A percentile compares a stretch with the other conserved stretches of the same genome.
These are phyloP conservation scores for Spathaspora hagerdaliae DNA, from an alignment of 805 yeast species.

Conservation along the genomic window DNA sequence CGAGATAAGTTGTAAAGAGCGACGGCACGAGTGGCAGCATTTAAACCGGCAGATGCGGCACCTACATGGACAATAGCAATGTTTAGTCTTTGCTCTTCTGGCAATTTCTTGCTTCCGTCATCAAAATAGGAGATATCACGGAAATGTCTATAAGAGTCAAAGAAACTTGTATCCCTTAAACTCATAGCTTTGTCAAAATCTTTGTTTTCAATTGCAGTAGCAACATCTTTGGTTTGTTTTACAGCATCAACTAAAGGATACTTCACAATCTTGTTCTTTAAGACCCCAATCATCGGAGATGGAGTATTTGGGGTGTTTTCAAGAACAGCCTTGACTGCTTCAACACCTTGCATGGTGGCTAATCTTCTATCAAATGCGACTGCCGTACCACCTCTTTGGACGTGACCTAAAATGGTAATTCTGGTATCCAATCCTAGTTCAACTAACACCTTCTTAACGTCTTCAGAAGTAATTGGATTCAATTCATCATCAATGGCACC, in stretches of 20 bases:
- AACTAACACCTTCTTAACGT: slow-evolving; percentile 63
- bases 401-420: slow-evolving; percentile 75
- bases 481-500: slow-evolving; percentile 74
- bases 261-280: slow-evolving; percentile 66
- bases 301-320: slow-evolving; percentile 68
- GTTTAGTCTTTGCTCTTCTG: slow-evolving; percentile 49
- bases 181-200: slow-evolving; percentile 69
- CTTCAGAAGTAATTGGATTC: slow-evolving; percentile 61
- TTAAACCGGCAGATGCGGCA: slow-evolving; percentile 77
- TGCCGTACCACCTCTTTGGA: slow-evolving; percentile 81
- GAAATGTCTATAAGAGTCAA: slow-evolving; percentile 59
- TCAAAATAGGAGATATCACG: slow-evolving; percentile 46
- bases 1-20: slow-evolving; percentile 71
- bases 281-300: slow-evolving; percentile 73
- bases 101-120: slow-evolving; percentile 38
- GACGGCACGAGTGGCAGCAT: slow-evolving; percentile 72
- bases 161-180: slow-evolving; percentile 67
- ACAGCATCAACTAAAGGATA: slow-evolving; percentile 73
- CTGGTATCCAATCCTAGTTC: slow-evolving; percentile 72
- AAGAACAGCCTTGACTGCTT: slow-evolving; percentile 72
- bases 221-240: slow-evolving; percentile 64
- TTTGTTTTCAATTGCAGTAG: slow-evolving; percentile 59
- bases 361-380: slow-evolving; percentile 69
- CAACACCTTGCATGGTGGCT: slow-evolving; percentile 80
- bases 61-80: slow-evolving; percentile 75